Evolutionary conservation across 345 rosid species (phyloP).

Genomic region (Hibiscus tridactylites): DNA sequence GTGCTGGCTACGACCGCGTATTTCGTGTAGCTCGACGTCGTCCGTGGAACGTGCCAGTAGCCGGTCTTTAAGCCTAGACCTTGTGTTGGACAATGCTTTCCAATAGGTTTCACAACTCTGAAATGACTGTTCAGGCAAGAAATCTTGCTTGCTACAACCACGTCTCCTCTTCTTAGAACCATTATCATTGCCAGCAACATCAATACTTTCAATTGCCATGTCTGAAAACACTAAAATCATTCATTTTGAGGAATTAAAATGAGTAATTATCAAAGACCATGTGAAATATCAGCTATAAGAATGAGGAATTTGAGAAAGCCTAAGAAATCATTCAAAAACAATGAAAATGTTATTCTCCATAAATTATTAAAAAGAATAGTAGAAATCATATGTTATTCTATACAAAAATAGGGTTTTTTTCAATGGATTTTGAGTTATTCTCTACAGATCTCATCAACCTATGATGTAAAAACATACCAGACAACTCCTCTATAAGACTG

Average conservation of each 20-base stretch:
- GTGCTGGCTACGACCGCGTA: conserved; percentile 38
- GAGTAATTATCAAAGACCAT: not conserved
- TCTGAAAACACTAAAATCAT: not conserved
- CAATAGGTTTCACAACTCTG: conserved; percentile 38
- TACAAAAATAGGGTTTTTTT: not conserved
- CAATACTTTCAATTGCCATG: conserved; percentile 14
- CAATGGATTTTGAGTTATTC: not conserved
- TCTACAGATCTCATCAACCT: not conserved
- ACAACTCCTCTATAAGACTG: not conserved
- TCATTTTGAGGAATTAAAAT: not conserved
- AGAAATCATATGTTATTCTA: not conserved
- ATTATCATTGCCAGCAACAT: not conserved
- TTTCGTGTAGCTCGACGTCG: conserved; percentile 32
- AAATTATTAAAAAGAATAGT: no score
- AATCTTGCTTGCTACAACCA: conserved; percentile 21
- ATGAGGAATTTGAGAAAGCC: no score
- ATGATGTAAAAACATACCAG: not conserved
- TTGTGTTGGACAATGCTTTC: conserved; percentile 38
- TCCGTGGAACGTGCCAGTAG: conserved; percentile 40
- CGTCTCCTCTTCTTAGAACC: conserved; percentile 18
- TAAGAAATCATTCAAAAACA: no score
- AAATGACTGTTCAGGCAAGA: conserved; percentile 61
- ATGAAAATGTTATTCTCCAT: no score
- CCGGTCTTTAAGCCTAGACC: conserved; percentile 44
- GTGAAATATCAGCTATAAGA: no score